A percentile compares a stretch with the other conserved stretches of the same genome.
Evolutionary conservation across 1,284 basidiomycete species (phyloP).

Genomic region (Ceratorhiza oryzae-sativae): DNA sequence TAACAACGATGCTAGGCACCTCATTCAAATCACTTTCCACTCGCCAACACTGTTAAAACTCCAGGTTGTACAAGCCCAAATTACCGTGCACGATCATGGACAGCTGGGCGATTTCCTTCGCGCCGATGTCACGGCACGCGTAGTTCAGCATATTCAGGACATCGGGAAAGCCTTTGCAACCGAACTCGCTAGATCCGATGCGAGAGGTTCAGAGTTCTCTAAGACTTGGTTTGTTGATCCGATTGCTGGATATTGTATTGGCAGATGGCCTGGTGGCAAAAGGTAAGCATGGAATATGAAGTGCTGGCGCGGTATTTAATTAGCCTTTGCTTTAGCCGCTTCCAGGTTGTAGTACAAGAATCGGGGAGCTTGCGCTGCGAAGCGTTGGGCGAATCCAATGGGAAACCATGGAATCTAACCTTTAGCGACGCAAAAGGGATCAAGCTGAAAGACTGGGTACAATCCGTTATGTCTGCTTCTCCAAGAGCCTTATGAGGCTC

Average conservation of each 20-base stretch:
- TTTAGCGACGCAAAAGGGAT: conserved; percentile 14
- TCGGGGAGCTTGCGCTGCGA: conserved; percentile 15
- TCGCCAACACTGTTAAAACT: conserved; percentile 74
- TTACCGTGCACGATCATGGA: conserved; percentile 55
- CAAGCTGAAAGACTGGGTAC: conserved; percentile 24
- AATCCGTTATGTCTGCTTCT: not conserved
- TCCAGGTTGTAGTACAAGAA: conserved; percentile 23
- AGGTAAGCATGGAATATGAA: not conserved
- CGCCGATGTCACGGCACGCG: conserved; percentile 27
- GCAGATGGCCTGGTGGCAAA: conserved; percentile 35
- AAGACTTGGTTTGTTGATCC: conserved; percentile 35
- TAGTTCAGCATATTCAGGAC: conserved; percentile 30
- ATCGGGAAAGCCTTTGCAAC: conserved; percentile 7
- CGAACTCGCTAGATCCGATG: not conserved
- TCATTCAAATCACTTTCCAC: conserved; percentile 71
- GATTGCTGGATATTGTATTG: conserved; percentile 36
- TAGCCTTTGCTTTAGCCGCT: not conserved
- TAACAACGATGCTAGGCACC: conserved; percentile 58
- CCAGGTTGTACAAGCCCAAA: conserved; percentile 76
- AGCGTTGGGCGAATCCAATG: conserved; percentile 8
- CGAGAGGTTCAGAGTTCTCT: not conserved
- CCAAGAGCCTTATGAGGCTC: not conserved
- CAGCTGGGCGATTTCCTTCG: conserved; percentile 32
- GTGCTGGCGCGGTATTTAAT: too few species aligned
- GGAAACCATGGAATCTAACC: not conserved